Percentiles rank a stretch among this genome's conserved stretches.
These are phyloP conservation scores for Nakazawaea holstii DNA, from an alignment of 805 yeast species.

Conservation along the genomic window DNA sequence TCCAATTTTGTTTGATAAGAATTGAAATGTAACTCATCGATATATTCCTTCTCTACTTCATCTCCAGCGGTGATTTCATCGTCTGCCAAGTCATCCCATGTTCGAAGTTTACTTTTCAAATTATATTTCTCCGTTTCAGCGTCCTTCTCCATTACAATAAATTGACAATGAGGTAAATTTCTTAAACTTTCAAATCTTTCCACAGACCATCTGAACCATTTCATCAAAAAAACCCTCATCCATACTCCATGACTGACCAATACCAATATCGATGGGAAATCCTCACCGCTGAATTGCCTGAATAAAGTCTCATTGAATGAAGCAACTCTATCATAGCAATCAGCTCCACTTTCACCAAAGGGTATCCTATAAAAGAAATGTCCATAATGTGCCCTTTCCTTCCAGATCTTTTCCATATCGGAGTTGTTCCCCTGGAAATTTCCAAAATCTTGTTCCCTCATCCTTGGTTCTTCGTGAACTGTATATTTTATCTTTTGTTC, in stretches of 20 bases:
- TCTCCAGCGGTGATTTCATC: conserved; percentile 23
- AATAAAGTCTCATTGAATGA: conserved; percentile 84
- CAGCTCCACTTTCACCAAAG: conserved; percentile 94
- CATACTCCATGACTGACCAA: conserved; percentile 92
- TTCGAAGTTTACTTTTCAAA: conserved; percentile 55
- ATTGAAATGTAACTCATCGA: conserved; percentile 21
- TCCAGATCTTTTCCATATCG: conserved; percentile 79
- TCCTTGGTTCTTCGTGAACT: conserved; percentile 81
- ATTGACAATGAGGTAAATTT: conserved; percentile 82
- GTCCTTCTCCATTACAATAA: conserved; percentile 69
- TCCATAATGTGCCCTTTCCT: conserved; percentile 82
- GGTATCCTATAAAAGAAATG: conserved; percentile 87
- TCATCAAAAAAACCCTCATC: conserved; percentile 89
- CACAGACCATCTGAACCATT: conserved; percentile 92
- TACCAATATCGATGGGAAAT: conserved; percentile 77
- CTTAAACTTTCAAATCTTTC: conserved; percentile 81
- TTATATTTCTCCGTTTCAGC: conserved; percentile 43
- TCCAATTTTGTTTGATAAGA: conserved; percentile 16
- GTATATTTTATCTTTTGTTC: conserved; percentile 39
- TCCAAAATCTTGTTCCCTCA: conserved; percentile 95
- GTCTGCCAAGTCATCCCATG: conserved; percentile 60
- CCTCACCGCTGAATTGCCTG: conserved; percentile 65
- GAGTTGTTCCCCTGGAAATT: conserved; percentile 76
- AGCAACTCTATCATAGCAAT: conserved; percentile 86
- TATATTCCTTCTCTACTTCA: conserved; percentile 19